A percentile compares a stretch with the other conserved stretches of the same genome.
These are phyloP conservation scores for Colletotrichum aenigma DNA, from an alignment of 2,329 filamentous ascomycete species.

Conservation along the genomic window DNA sequence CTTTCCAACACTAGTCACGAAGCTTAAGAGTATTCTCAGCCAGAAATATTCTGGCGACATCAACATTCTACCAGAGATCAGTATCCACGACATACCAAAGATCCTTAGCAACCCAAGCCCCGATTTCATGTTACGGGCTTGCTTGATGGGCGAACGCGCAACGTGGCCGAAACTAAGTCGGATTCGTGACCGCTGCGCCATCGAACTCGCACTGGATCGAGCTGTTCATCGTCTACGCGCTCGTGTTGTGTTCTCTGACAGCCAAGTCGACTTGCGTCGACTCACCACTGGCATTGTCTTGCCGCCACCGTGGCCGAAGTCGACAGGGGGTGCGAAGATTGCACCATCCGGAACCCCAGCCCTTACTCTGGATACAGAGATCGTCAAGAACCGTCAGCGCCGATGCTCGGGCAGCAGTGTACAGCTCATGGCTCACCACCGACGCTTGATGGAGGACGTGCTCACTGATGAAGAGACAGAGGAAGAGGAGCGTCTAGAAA, in stretches of 20 bases:
- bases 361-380: slow-evolving; percentile 26
- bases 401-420: slow-evolving; percentile 57
- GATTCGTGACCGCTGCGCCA: slow-evolving; percentile 84
- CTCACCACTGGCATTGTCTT: slow-evolving; percentile 37
- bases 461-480: slow-evolving; percentile 50
- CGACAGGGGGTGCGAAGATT: slow-evolving; percentile 19
- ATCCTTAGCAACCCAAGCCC: slow-evolving; percentile 84
- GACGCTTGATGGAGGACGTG: slow-evolving; percentile 39
- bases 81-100: slow-evolving; percentile 73
- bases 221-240: slow-evolving; percentile 73
- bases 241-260: slow-evolving; percentile 71
- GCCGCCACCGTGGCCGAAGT: slow-evolving; percentile 30
- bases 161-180: slow-evolving; percentile 91
- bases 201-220: slow-evolving; percentile 82
- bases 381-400: slow-evolving; percentile 42
- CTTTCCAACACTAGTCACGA: slow-evolving; percentile 79
- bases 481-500: slow-evolving; percentile 48
- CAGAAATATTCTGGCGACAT: slow-evolving; percentile 96
- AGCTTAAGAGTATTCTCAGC: slow-evolving; percentile 79
- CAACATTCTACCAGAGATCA: slow-evolving; percentile 85
- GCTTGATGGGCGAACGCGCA: slow-evolving; percentile 79
- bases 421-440: slow-evolving; percentile 39
- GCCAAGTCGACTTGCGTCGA: slow-evolving; percentile 63
- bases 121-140: slow-evolving; percentile 84
- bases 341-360: slow-evolving; percentile 23